Base-by-base conservation (phyloP, 805 yeast genomes). In the Myxozyma sirexii region DNA sequence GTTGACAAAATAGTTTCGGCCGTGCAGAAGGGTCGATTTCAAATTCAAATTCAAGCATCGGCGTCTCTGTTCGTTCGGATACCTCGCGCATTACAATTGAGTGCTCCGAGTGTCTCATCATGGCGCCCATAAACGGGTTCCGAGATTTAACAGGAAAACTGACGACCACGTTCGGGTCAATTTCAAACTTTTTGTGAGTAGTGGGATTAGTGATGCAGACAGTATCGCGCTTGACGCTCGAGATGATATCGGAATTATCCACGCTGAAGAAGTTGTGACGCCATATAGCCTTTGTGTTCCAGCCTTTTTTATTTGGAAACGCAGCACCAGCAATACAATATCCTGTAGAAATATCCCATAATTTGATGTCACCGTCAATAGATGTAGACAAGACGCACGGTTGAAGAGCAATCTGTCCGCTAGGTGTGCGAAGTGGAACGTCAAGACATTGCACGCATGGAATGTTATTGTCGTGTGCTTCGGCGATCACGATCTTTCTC, bases 281-380 rank as follows among this genome's bases (percentile, higher is more conserved):
- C 56, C 53, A 56, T 4, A 60, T 17, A 4, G 56, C 39, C n/a
- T 41, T 43, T 6, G 51, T 31, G n/a, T 52, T 13, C 64, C 64
- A 60, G 4, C 64, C 64, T 37, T 60, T 60, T 38, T 60, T 60
- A 15, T 57, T 44, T 17, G 41, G 26, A 31, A 57, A 57, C 19
- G 38, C 52, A 4, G 43, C 50, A 6, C 49, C 58, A n/a, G 58
- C 42, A n/a, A 60, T 41, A 37, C 57, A 56, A 12, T 54, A 45
- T 33, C 45, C 38, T 2, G 64, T 68, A 13, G 69, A 63, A 33
- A 75, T 64, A 51, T 73, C 78, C 68, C 76, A 74, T 65, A 72
- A 64, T 54, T 67, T 64, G 44, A 71, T 68, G 15, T 66, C 70
- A 29, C 75, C 77, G 41, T 58, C 62, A 21, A 61, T 58, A 1